Conservation (phyloP, 345 rosid species). For the Eucalyptus pumila region DNA sequence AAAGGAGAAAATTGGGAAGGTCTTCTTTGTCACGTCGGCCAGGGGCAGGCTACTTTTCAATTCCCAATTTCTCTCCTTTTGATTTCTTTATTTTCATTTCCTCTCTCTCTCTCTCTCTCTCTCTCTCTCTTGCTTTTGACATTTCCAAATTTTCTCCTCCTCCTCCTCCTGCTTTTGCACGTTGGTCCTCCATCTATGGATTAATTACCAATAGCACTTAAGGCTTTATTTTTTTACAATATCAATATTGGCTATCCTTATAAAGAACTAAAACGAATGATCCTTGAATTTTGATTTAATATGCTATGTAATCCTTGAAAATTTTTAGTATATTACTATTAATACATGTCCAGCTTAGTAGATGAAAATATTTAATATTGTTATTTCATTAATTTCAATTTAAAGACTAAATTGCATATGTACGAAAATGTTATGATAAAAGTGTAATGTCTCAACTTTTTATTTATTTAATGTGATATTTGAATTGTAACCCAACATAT, state of each 20-base stretch:
- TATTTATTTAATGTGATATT: fast-evolving
- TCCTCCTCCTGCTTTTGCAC: background rate
- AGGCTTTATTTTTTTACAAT: background rate
- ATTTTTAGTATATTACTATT: no score
- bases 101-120: no score
- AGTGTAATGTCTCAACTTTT: no score
- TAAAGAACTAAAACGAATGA: no score
- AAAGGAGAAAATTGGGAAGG: background rate
- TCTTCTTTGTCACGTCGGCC: background rate
- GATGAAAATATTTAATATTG: background rate
- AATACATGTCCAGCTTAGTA: no score
- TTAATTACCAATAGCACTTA: background rate
- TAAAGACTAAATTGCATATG: background rate
- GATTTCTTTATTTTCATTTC: no score
- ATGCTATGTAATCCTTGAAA: no score
- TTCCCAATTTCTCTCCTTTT: background rate
- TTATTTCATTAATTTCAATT: background rate
- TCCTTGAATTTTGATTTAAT: no score
- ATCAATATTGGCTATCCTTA: background rate
- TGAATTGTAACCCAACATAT: fast-evolving
- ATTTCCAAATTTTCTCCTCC: background rate
- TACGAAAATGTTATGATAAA: fast-evolving
- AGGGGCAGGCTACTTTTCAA: background rate
- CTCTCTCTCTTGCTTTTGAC: background rate
- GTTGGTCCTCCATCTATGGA: background rate